Evolutionary conservation across 495 filamentous ascomycete genomes (phyloP), one percentile per base, ranked within the genome.

Genomic region (Penicillium pulvis): DNA sequence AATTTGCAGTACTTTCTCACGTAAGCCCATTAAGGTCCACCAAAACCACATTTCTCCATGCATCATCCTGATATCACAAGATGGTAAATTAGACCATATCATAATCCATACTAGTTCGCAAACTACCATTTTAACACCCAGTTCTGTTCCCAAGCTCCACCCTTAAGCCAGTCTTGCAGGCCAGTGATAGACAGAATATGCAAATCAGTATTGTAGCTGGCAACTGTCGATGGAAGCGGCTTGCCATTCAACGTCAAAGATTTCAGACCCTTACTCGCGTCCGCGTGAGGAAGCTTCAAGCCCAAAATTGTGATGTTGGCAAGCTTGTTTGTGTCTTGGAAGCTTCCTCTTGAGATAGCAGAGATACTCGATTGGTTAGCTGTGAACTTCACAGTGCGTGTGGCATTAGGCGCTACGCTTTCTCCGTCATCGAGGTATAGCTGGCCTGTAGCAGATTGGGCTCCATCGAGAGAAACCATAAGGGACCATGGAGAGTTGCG

Each of bases 371-470:
- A 77, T 8, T 69, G 59, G 9, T 70, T 63, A 1, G 79, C 84
- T 3, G 66, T 66, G 71, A 91, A 90, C 70, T 79, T 61, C 46
- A 91, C 82, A 64, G 75, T 80, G 9, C 83, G 76, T 11, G 83
- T 87, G 0, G 75, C 73, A 19, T 79, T 73, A 3, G 83, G 90
- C 26, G 61, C 62, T 30, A 94, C 36, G 47, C 86, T 91, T 70
- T 88, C 88, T 0, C 92, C 92, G 69, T 97, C 93, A 63, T 96
- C 92, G 9, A 96, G 63, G 64, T 96, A 95, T 9, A 96, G 67
- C 11, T 77, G 55, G 0, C 93, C 93, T 3, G 58, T 72, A 0
- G 92, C 91, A 19, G 71, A 63, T 0, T 87, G 87, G 16, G 79
- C 62, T 9, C 57, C 52, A 58, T 82, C 75, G 10, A 92, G 75